These are phyloP conservation scores for Fusarium sp. DNA, from an alignment of 2,329 filamentous ascomycete species.

Conservation along the genomic window DNA sequence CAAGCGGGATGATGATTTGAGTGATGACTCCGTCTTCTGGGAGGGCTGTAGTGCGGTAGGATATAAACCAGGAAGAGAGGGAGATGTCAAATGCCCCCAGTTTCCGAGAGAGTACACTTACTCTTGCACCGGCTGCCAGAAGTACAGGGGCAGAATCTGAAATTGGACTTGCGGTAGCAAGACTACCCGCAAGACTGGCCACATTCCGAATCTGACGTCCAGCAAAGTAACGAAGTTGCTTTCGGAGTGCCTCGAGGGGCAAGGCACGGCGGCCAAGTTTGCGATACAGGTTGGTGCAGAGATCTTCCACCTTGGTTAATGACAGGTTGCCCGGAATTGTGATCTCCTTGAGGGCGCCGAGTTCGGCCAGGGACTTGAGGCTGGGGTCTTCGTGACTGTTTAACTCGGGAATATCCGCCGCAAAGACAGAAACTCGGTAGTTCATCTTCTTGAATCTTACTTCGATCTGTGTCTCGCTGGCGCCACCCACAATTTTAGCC, in stretches of 20 bases:
- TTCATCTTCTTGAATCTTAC: constrained; percentile 93
- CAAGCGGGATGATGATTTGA: constrained; percentile 1
- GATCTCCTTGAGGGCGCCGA: neutral
- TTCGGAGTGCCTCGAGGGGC: constrained; percentile 83
- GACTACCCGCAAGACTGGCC: constrained; percentile 87
- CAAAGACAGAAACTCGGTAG: constrained; percentile 85
- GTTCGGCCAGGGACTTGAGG: neutral
- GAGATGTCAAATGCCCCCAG: neutral
- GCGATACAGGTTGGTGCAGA: neutral
- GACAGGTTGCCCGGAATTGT: constrained; percentile 8
- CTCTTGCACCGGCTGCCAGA: constrained; percentile 73
- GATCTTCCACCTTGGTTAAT: constrained; percentile 4
- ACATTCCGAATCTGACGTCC: constrained; percentile 92
- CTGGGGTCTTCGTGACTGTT: neutral
- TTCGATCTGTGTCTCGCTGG: constrained; percentile 93
- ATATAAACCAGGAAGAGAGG: constrained; percentile 6
- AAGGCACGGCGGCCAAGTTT: constrained; percentile 62
- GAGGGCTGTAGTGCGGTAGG: constrained; percentile 4
- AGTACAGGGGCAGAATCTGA: constrained; percentile 92
- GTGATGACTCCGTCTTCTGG: constrained; percentile 16
- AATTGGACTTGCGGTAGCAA: constrained; percentile 90
- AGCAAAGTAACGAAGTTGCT: constrained; percentile 90
- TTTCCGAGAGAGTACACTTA: neutral
- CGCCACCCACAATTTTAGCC: constrained; percentile 90
- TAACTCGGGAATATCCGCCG: constrained; percentile 88